Evolutionary conservation across 306 rosid genomes (phyloP).

Genomic region (Quercus engelmannii): DNA sequence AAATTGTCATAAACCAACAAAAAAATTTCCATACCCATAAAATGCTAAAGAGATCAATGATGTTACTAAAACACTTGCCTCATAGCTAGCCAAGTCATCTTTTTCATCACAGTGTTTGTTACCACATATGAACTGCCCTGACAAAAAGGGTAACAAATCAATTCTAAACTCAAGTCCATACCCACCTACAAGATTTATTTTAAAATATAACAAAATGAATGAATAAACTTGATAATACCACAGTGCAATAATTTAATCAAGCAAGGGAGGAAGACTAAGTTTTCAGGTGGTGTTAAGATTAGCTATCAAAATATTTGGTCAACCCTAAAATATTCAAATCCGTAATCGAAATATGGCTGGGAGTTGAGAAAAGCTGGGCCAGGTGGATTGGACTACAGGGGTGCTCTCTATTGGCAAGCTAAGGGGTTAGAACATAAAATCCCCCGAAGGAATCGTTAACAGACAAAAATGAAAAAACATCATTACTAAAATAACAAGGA

Average conservation of each 20-base stretch:
- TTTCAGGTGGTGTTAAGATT: no score
- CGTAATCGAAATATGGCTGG: not conserved
- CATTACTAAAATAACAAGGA: not conserved
- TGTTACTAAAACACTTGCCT: constrained; percentile 40
- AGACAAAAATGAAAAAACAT: not conserved
- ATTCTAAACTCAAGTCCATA: constrained; percentile 18
- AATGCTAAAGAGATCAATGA: not conserved
- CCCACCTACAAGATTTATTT: not conserved
- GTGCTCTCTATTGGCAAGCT: not conserved
- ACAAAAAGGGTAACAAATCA: constrained; percentile 30
- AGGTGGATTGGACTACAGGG: not conserved
- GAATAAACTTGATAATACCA: not conserved
- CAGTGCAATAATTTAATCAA: constrained; percentile 11
- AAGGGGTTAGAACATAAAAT: not conserved
- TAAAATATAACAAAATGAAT: not conserved
- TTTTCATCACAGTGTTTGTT: constrained; percentile 78
- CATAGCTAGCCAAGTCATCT: constrained; percentile 79
- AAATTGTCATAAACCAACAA: not conserved
- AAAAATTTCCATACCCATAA: not conserved
- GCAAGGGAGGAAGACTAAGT: not conserved
- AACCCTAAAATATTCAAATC: not conserved
- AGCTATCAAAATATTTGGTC: no score
- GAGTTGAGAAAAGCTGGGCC: not conserved
- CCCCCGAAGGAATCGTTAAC: not conserved
- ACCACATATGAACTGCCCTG: constrained; percentile 92